Evolutionary conservation across 768 basidiomycete genomes (phyloP).

Genomic region (Phaeotremella fagi): DNA sequence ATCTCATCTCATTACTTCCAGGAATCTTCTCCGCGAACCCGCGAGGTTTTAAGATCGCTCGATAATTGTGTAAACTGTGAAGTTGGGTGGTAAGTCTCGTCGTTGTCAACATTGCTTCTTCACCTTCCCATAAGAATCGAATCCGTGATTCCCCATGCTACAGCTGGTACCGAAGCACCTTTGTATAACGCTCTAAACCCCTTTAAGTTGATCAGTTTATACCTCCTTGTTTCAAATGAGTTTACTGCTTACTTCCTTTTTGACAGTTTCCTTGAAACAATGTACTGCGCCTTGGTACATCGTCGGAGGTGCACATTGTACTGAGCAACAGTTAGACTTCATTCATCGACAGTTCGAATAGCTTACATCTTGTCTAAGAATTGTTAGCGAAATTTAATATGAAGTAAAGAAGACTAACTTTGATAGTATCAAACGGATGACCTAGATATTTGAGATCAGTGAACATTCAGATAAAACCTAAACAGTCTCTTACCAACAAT

Average conservation of each 20-base stretch:
- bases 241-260: conserved; percentile 36
- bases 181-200: conserved; percentile 43
- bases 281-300: conserved; percentile 32
- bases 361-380: conserved; percentile 36
- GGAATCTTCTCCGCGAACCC: conserved; percentile 39
- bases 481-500: conserved; percentile 5
- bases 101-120: neutral
- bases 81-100: neutral
- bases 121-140: conserved; percentile 47
- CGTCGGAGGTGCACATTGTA: conserved; percentile 38
- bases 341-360: neutral
- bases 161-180: conserved; percentile 42
- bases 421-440: conserved; percentile 45
- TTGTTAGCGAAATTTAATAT: neutral
- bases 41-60: conserved; percentile 27
- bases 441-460: conserved; percentile 15
- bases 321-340: conserved; percentile 1
- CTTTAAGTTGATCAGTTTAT: conserved; percentile 13
- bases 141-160: conserved; percentile 48
- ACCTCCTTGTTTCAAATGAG: neutral
- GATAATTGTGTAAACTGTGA: conserved; percentile 45
- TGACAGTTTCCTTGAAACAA: conserved; percentile 29
- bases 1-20: conserved; percentile 12
- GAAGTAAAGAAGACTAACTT: conserved; percentile 15
- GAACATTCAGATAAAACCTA: neutral